These are phyloP conservation scores for Euphorbia schlechtendalii DNA, from an alignment of 441 rosid genomes.

Conservation along the genomic window DNA sequence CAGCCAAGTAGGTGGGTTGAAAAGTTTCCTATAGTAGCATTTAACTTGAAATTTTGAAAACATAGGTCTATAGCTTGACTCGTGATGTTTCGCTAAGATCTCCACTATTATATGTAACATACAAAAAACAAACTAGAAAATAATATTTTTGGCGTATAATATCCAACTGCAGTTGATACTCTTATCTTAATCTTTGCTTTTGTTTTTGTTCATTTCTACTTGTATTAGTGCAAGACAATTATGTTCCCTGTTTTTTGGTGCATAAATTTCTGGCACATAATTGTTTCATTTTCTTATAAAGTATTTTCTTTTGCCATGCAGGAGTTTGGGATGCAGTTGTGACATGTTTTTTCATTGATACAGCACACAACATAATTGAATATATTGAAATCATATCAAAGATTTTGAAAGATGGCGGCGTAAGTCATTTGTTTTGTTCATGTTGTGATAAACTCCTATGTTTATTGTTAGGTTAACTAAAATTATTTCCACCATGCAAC, in stretches of 20 bases:
- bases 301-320: conserved; percentile 34
- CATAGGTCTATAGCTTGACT: not conserved
- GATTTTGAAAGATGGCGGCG: conserved; percentile 92
- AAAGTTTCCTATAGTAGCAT: not conserved
- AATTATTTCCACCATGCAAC: conserved; percentile 19
- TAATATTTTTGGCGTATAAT: not conserved
- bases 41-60: not conserved
- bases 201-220: not conserved
- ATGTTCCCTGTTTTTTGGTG: not conserved
- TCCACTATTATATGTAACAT: not conserved
- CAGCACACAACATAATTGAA: conserved; percentile 89
- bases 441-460: conserved; percentile 6
- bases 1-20: conserved; percentile 63
- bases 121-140: not conserved
- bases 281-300: conserved; percentile 12
- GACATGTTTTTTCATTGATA: conserved; percentile 94
- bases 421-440: conserved; percentile 33
- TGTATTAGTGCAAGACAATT: not conserved
- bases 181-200: not conserved
- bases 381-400: conserved; percentile 89
- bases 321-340: conserved; percentile 96
- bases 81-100: not conserved
- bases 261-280: not conserved
- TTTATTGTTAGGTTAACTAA: conserved; percentile 15
- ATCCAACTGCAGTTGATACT: not conserved